These are phyloP conservation scores for Colletotrichum coccodes DNA, from an alignment of 2,329 filamentous ascomycete species.

Conservation along the genomic window DNA sequence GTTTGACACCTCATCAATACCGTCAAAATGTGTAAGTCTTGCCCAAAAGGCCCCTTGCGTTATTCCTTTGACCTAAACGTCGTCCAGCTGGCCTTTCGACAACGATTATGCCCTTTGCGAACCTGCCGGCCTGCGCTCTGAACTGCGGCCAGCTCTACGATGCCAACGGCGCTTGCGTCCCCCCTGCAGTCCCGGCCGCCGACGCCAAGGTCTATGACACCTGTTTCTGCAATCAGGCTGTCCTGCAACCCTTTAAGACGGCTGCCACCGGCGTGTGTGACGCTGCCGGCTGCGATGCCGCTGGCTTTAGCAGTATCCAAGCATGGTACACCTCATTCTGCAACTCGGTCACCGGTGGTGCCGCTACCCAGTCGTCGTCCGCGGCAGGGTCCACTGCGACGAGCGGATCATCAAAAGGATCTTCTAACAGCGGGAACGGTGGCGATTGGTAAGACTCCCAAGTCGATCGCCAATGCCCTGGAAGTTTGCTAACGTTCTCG, in stretches of 20 bases:
- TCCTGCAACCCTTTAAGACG: constrained; percentile 56
- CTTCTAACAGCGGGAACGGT: constrained; percentile 41
- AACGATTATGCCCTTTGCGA: constrained; percentile 65
- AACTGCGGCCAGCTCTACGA: constrained; percentile 71
- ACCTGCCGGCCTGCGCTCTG: constrained; percentile 71
- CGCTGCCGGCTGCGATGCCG: constrained; percentile 58
- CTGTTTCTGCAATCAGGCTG: constrained; percentile 78
- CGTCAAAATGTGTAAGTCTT: constrained; percentile 32
- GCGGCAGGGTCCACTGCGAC: constrained; percentile 40
- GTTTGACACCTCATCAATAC: background rate
- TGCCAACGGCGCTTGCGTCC: constrained; percentile 78
- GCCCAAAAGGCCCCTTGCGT: background rate
- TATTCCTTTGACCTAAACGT: background rate
- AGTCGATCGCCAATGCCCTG: constrained; percentile 11
- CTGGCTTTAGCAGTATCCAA: constrained; percentile 65
- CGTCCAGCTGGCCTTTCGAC: constrained; percentile 43
- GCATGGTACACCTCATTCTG: constrained; percentile 79
- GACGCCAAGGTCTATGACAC: constrained; percentile 65
- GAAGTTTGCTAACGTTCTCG: background rate
- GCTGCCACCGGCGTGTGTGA: constrained; percentile 71
- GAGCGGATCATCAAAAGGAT: constrained; percentile 37
- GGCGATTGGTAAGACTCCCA: constrained; percentile 57
- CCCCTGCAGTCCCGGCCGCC: constrained; percentile 60
- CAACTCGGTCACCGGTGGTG: constrained; percentile 51
- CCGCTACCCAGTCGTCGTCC: constrained; percentile 40